Base-by-base conservation (phyloP, 2,329 filamentous ascomycete genomes). In the Calonectria pseudoturangicola region DNA sequence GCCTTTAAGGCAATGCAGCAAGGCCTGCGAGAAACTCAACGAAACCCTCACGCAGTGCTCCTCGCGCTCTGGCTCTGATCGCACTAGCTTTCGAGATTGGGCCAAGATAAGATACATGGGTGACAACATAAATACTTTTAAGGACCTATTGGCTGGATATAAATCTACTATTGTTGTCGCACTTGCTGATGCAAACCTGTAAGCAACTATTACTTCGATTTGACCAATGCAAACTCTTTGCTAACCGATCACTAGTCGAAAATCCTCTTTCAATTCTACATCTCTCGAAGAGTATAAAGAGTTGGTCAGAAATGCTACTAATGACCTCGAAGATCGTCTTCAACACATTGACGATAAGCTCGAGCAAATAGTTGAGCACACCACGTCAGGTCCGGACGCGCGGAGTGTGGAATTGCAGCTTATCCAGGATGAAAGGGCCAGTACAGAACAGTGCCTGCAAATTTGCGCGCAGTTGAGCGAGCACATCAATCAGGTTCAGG, bases 1-100 rank as follows among this genome's bases (percentile, higher is more conserved):
- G 68, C 85, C 86, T 66, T 73, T 88, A 65, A 78, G 77, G 65
- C 83, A 83, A 75, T 88, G 85, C 72, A 83, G 83, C 48, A 83
- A 84, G 73, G 83, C 85, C 33, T 88, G 84, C 72, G 79, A 83
- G 72, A 84, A 86, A 25, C 88, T 88, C 75, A 75, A 83, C 66
- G 56, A 82, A 66, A 82, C 85, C 74, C 76, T 88, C 43, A 45
- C 75, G 33, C 82, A 83, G 78, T 85, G 77, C 70, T 79, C 78
- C 43, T 77, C 79, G 50, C 82, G 76, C 39, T 87, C 85, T 43
- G 78, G 74, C 27, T 79, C 73, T 39, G 77, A 74, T 71, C 79
- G 82, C 66, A 80, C 82, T 27, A 88, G 84, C 76, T 87, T 88
- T 76, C 83, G 84, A 56, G 86, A 87, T 74, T 88, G 84, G 86